A percentile compares a stretch with the other conserved stretches of the same genome.
Conservation (phyloP, 1,139 yeast species). For the Suhomyces bokatorum region DNA sequence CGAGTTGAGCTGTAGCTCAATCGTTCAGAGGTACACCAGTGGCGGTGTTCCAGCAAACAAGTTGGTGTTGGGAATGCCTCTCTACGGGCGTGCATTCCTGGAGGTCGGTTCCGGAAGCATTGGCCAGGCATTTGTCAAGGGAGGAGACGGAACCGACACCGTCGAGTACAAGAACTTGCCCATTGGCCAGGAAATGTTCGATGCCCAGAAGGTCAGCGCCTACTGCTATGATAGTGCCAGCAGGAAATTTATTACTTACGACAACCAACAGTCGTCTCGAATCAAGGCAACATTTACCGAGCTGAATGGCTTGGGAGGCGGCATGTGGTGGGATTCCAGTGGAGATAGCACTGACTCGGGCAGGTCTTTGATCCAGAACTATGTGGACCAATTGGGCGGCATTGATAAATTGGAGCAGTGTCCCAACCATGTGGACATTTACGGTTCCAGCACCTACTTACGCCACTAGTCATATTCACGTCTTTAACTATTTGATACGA, state of each 20-base stretch:
- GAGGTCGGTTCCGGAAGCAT: conserved; percentile 36
- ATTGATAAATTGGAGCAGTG: conserved; percentile 9
- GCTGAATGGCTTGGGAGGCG: conserved; percentile 64
- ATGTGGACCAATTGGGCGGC: conserved; percentile 47
- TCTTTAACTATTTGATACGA: too few relatives aligned
- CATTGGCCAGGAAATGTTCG: conserved; percentile 47
- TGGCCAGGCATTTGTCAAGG: conserved; percentile 45
- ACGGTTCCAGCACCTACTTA: conserved; percentile 21
- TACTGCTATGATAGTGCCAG: conserved; percentile 47
- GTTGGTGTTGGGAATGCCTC: conserved; percentile 83
- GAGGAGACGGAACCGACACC: conserved; percentile 44
- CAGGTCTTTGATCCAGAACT: conserved; percentile 41
- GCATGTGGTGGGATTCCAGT: conserved; percentile 93
- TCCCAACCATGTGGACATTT: conserved; percentile 19
- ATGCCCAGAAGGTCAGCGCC: conserved; percentile 57
- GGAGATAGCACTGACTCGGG: conserved; percentile 52
- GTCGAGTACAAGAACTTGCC: conserved; percentile 59
- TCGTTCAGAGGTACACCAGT: conserved; percentile 45
- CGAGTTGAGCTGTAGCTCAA: conserved; percentile 47
- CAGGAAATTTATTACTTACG: conserved; percentile 60
- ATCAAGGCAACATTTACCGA: conserved; percentile 62
- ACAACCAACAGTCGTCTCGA: conserved; percentile 54
- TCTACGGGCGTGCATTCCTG: conserved; percentile 73
- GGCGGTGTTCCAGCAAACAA: conserved; percentile 50
- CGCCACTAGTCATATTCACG: conserved; percentile 3